These are phyloP conservation scores for Penstemon eatonii DNA, from an alignment of 257 asterid species.

Conservation along the genomic window DNA sequence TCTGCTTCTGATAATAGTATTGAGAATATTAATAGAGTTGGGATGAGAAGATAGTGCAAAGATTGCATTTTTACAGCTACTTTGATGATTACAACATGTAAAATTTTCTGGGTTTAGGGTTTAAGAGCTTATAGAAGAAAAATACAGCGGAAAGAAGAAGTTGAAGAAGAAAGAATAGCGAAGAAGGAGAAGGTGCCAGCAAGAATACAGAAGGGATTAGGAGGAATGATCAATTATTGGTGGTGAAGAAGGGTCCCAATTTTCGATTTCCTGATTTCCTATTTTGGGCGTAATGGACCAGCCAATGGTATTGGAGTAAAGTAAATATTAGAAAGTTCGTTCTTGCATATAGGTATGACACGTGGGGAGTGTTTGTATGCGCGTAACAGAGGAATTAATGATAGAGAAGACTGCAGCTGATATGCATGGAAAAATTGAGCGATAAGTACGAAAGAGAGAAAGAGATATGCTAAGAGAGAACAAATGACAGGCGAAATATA, in stretches of 20 bases:
- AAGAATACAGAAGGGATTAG: constrained; percentile 48
- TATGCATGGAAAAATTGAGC: constrained; percentile 28
- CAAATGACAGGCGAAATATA: neutral
- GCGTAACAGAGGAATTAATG: constrained; percentile 12
- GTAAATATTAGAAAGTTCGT: neutral
- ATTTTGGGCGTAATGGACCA: constrained; percentile 2
- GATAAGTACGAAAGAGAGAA: constrained; percentile 15
- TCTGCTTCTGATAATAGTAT: constrained; percentile 3
- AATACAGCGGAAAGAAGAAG: constrained; percentile 18
- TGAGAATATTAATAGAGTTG: constrained; percentile 29
- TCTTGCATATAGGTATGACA: neutral
- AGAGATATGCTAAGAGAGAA: neutral
- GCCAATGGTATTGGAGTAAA: constrained; percentile 10
- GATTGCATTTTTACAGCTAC: constrained; percentile 31
- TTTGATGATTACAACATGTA: constrained; percentile 31
- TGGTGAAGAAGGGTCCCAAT: constrained; percentile 28
- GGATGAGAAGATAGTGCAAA: constrained; percentile 26
- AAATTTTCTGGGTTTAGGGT: neutral
- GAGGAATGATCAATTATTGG: constrained; percentile 58
- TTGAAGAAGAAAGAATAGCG: constrained; percentile 11
- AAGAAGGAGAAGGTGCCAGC: constrained; percentile 45
- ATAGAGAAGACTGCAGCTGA: constrained; percentile 10
- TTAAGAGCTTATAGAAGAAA: neutral
- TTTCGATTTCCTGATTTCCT: constrained; percentile 16
- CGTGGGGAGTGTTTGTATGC: neutral